Percentiles rank a stretch among this genome's conserved stretches.
phyloP scores from a whole-genome alignment of 495 filamentous ascomycete genomes.

The Penicillium cosmopolitanum region DNA sequence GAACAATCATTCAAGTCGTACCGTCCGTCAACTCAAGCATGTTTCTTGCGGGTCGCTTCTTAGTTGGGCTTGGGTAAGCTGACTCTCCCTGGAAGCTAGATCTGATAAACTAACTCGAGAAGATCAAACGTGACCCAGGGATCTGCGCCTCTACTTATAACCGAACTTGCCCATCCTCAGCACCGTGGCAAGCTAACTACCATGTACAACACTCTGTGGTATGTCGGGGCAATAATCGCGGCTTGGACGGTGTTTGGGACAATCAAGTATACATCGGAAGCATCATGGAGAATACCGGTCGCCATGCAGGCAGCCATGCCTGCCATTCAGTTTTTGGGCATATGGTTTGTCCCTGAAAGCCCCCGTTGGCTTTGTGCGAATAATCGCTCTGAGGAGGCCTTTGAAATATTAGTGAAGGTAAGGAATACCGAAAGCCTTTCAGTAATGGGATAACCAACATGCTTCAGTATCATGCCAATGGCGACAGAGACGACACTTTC shows the following conservation, averaged over 20 bases:
- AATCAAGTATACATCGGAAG: slow-evolving; percentile 29
- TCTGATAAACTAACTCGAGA: neutral
- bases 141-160: slow-evolving; percentile 60
- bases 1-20: slow-evolving; percentile 23
- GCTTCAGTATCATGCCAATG: slow-evolving; percentile 37
- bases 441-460: neutral
- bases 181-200: slow-evolving; percentile 64
- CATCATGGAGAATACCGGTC: slow-evolving; percentile 33
- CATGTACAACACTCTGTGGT: slow-evolving; percentile 66
- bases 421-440: neutral
- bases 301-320: slow-evolving; percentile 31
- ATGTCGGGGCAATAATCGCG: slow-evolving; percentile 56
- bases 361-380: slow-evolving; percentile 51
- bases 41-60: slow-evolving; percentile 22
- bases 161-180: slow-evolving; percentile 64
- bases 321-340: slow-evolving; percentile 22
- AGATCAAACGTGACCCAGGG: slow-evolving; percentile 19
- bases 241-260: slow-evolving; percentile 30
- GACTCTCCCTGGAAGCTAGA: neutral
- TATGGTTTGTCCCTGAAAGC: slow-evolving; percentile 45
- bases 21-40: slow-evolving; percentile 18
- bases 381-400: slow-evolving; percentile 31
- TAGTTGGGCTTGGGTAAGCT: slow-evolving; percentile 21
- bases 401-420: slow-evolving; percentile 16
- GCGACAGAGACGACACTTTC: slow-evolving; percentile 18